Evolutionary conservation across 768 basidiomycete species (phyloP), one percentile per base, ranked within the genome.

Genomic region (Gymnopilus dilepis): DNA sequence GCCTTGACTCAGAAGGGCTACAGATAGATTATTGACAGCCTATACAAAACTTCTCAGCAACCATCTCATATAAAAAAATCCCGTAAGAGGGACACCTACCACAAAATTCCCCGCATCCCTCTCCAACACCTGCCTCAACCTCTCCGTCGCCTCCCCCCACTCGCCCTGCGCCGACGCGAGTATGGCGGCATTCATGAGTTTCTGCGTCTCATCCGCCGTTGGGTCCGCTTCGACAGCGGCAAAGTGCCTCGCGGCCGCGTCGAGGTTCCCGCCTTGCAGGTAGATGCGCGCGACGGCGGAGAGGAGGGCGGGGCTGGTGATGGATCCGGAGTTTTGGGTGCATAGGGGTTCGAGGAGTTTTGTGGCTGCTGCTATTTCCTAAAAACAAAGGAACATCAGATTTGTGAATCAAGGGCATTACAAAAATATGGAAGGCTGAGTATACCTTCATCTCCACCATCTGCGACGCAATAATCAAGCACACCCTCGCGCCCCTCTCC

Each of bases 371-470:
- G 82, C 75, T 64, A 81, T 87, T 67, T 94, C 91, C 90, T 92
- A 60, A 19, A n/a, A 9, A 11, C 19, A 48, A 42, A 51, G n/a
- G n/a, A n/a, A 6, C 12, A 47, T 13, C 37, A 24, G n/a, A 43
- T 47, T 24, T 40, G 30, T 37, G 24, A 34, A 6, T 56, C 19
- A 51, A 38, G n/a, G n/a, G n/a, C n/a, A 21, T 17, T 12, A 7
- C 24, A 30, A 28, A 41, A 34, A 24, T 28, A 26, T 11, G 26
- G 11, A 31, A 28, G 2, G 15, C 19, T 13, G 19, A 2, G 59
- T 76, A 21, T 47, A 90, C 92, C 80, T 91, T 92, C 87, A 93
- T 92, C 74, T 95, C 93, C 55, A 92, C 78, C 69, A 94, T 74
- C 74, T 94, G 91, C 34, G 89, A 90, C 1, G 92, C 91, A 48